phyloP scores from a whole-genome alignment of 2,329 filamentous ascomycete genomes.

The Monosporascus sp. region DNA sequence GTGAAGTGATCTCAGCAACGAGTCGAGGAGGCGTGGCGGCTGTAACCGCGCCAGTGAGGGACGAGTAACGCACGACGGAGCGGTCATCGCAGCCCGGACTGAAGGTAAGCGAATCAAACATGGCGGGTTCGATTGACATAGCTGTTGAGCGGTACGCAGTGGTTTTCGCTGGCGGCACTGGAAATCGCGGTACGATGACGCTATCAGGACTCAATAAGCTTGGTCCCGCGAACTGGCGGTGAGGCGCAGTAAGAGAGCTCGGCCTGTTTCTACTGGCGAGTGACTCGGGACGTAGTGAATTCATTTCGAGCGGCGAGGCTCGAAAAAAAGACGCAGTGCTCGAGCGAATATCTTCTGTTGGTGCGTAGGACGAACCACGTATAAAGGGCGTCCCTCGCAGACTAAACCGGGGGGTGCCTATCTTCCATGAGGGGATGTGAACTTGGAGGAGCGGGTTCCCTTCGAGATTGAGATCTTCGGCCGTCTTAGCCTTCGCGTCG shows the following conservation, averaged over 20 bases:
- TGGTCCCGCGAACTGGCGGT: slow-evolving; percentile 25
- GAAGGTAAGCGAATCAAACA: slow-evolving; percentile 78
- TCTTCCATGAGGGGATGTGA: slow-evolving; percentile 75
- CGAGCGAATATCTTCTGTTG: slow-evolving; percentile 66
- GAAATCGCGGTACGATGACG: slow-evolving; percentile 33
- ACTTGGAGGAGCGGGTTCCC: slow-evolving; percentile 60
- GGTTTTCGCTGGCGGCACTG: slow-evolving; percentile 35
- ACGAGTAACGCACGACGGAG: slow-evolving; percentile 76
- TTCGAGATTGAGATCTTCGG: slow-evolving; percentile 47
- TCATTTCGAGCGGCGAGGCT: slow-evolving; percentile 29
- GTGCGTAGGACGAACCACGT: slow-evolving; percentile 74
- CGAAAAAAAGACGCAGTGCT: slow-evolving; percentile 51
- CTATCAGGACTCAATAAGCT: slow-evolving; percentile 22
- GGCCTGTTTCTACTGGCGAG: slow-evolving; percentile 28
- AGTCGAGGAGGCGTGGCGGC: slow-evolving; percentile 88
- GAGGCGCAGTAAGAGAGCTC: slow-evolving; percentile 34
- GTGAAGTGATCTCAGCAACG: slow-evolving; percentile 93
- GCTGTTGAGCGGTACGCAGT: slow-evolving; percentile 44
- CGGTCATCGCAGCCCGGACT: slow-evolving; percentile 76
- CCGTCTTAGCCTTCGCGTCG: slow-evolving; percentile 56
- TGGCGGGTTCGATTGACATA: slow-evolving; percentile 60
- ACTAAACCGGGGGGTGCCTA: slow-evolving; percentile 80
- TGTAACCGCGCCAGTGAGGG: slow-evolving; percentile 66
- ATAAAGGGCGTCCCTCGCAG: slow-evolving; percentile 70
- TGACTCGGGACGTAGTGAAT: slow-evolving; percentile 25